Conservation (phyloP, 2,329 filamentous ascomycete genomes). For the Phyllosticta citribraziliensis region DNA sequence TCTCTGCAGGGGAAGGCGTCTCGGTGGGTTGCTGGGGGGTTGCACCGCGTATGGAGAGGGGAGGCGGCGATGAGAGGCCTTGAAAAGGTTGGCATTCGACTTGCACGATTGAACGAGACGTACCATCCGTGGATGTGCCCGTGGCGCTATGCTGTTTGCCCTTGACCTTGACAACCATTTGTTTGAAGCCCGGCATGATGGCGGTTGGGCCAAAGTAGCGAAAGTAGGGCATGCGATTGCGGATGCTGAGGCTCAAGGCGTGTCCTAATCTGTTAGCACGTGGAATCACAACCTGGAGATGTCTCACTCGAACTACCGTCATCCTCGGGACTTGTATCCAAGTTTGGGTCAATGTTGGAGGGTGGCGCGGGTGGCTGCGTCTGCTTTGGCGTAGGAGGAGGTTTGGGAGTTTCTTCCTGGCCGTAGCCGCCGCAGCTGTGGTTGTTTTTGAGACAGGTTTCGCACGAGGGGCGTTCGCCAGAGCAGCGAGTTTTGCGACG, state of each 20-base stretch:
- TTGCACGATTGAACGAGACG: constrained; percentile 12
- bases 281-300: constrained; percentile 8
- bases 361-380: neutral
- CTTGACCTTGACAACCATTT: constrained; percentile 75
- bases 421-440: constrained; percentile 39
- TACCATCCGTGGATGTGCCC: constrained; percentile 45
- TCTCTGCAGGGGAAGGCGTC: constrained; percentile 36
- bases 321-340: constrained; percentile 19
- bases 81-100: neutral
- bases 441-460: constrained; percentile 39
- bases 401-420: neutral
- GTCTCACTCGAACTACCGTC: constrained; percentile 21
- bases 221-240: constrained; percentile 73
- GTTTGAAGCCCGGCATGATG: constrained; percentile 84
- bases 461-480: constrained; percentile 32
- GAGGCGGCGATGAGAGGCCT: constrained; percentile 23
- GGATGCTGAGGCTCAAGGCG: constrained; percentile 35
- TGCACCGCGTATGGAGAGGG: neutral
- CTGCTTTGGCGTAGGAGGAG: neutral
- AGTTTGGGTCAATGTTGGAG: neutral
- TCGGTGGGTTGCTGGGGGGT: constrained; percentile 18
- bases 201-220: constrained; percentile 85
- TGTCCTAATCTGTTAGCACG: constrained; percentile 15
- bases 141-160: constrained; percentile 52
- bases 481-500: constrained; percentile 42